phyloP scores from a whole-genome alignment of 345 rosid genomes.

The Aurinia saxatilis region DNA sequence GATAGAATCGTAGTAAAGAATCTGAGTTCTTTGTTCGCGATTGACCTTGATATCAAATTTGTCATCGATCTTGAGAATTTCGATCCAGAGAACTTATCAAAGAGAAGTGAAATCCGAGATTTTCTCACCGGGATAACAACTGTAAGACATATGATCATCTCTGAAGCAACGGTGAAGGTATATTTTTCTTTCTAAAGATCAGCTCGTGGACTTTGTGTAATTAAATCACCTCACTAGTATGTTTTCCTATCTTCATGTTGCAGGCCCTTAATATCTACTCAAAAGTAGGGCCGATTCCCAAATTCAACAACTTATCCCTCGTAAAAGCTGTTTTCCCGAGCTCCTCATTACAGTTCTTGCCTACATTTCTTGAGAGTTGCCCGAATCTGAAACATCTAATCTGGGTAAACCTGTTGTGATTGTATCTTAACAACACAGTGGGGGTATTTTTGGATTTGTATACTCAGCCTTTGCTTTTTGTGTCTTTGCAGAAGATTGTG shows the following conservation, averaged over 20 bases:
- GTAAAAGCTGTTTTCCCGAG: neutral
- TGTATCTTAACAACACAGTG: neutral
- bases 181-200: neutral
- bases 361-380: constrained; percentile 6
- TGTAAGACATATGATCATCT: constrained; percentile 14
- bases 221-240: neutral
- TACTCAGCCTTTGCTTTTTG: neutral
- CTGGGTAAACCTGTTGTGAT: neutral
- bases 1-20: too few species aligned
- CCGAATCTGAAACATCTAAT: constrained; percentile 20
- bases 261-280: too few species aligned
- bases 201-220: neutral
- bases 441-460: neutral
- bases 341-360: neutral
- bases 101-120: neutral
- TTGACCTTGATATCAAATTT: too few species aligned
- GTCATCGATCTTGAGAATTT: too few species aligned
- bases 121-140: neutral
- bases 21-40: too few species aligned
- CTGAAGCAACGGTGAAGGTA: neutral
- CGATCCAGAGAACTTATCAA: neutral
- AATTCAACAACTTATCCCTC: too few species aligned
- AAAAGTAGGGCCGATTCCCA: too few species aligned
- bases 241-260: too few species aligned
- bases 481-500: neutral